Conservation (phyloP, 768 basidiomycete genomes). For the Cubamyces lactineus region DNA sequence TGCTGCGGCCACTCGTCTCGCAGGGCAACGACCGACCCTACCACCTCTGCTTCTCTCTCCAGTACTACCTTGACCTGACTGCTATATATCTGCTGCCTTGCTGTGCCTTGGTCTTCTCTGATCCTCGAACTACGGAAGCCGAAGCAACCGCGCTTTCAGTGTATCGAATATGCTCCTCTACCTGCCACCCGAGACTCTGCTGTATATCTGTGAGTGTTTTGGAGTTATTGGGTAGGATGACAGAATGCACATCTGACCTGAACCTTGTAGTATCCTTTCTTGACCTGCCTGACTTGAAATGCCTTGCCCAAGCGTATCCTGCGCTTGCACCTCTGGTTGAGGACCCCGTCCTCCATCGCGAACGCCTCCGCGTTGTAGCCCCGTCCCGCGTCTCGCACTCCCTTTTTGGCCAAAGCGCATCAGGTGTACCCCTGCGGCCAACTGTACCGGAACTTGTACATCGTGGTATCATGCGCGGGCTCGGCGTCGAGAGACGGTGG, state of each 20-base stretch:
- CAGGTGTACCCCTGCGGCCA: conserved; percentile 62
- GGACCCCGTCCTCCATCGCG: conserved; percentile 67
- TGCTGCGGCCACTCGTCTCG: conserved; percentile 12
- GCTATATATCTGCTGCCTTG: not conserved
- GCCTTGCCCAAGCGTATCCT: conserved; percentile 52
- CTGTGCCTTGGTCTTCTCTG: not conserved
- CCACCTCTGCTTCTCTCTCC: not conserved
- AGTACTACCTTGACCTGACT: not conserved
- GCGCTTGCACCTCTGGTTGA: conserved; percentile 52
- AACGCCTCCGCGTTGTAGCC: conserved; percentile 60
- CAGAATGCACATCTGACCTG: too few relatives aligned
- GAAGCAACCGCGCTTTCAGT: not conserved
- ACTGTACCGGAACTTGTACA: conserved; percentile 69
- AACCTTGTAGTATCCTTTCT: conserved; percentile 62
- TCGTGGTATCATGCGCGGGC: conserved; percentile 69
- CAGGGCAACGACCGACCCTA: conserved; percentile 2
- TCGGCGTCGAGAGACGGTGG: conserved; percentile 68
- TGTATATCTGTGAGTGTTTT: conserved; percentile 57
- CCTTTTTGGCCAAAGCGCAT: conserved; percentile 60
- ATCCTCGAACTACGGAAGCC: not conserved
- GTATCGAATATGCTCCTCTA: conserved; percentile 26
- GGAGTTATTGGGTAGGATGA: not conserved
- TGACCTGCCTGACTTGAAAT: conserved; percentile 71
- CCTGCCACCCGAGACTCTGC: conserved; percentile 58
- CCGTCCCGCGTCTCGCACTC: conserved; percentile 71